Evolutionary conservation across 257 asterid species (phyloP).

Genomic region (Solanum ahanhuiri): DNA sequence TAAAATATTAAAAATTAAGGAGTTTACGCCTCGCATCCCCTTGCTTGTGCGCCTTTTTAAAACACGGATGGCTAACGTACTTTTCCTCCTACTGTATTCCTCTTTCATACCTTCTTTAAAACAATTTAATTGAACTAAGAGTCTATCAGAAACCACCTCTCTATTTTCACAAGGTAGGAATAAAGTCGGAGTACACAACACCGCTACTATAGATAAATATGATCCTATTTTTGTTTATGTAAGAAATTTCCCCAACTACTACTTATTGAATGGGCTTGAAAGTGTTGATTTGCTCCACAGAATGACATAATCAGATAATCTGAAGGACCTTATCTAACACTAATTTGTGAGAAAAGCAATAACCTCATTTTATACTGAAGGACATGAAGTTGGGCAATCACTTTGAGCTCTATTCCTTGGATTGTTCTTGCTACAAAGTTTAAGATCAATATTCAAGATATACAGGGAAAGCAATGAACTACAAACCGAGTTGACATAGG

Average conservation of each 20-base stretch:
- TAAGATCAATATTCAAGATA: not conserved
- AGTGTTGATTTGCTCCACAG: not conserved
- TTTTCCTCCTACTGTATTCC: not conserved
- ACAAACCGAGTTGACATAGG: not conserved
- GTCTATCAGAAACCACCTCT: not conserved
- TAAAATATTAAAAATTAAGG: too few species aligned
- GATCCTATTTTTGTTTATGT: not conserved
- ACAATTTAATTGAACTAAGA: not conserved
- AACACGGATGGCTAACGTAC: too few species aligned
- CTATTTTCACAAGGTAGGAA: not conserved
- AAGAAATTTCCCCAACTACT: not conserved
- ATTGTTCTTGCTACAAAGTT: not conserved
- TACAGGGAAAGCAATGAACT: not conserved
- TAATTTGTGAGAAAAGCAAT: not conserved
- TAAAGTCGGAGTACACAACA: not conserved
- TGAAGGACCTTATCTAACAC: not conserved
- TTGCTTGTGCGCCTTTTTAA: too few species aligned
- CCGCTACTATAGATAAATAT: too few species aligned
- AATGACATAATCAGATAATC: not conserved
- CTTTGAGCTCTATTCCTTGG: not conserved
- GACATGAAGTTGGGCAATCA: not conserved
- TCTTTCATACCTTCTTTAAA: not conserved
- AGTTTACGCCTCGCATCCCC: too few species aligned
- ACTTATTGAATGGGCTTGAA: not conserved
- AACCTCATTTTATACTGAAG: not conserved